A percentile compares a stretch with the other conserved stretches of the same genome.
These are phyloP conservation scores for Kazachstania taianensis DNA, from an alignment of 805 yeast species.

Conservation along the genomic window DNA sequence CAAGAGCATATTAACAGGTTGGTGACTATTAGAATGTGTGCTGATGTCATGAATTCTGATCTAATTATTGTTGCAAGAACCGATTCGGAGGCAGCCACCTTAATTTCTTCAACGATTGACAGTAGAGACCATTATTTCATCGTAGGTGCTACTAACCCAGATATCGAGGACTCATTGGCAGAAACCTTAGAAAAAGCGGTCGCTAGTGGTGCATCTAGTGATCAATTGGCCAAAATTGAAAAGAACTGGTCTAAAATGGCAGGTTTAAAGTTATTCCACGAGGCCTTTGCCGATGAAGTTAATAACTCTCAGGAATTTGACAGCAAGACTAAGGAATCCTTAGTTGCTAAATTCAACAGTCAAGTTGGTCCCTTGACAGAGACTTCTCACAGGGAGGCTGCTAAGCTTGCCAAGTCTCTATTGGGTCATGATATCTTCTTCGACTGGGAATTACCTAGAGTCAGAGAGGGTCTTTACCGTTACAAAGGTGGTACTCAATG, in stretches of 20 bases:
- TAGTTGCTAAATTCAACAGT: constrained; percentile 54
- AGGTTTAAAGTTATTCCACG: constrained; percentile 77
- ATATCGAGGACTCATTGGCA: constrained; percentile 49
- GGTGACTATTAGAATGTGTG: constrained; percentile 88
- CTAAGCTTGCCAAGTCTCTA: constrained; percentile 60
- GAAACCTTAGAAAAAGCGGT: constrained; percentile 79
- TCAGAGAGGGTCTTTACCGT: constrained; percentile 93
- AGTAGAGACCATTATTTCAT: constrained; percentile 89
- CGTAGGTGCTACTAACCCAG: constrained; percentile 84
- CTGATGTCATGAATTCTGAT: constrained; percentile 85
- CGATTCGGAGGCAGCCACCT: constrained; percentile 95
- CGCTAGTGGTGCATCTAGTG: constrained; percentile 59
- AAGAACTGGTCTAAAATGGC: constrained; percentile 75
- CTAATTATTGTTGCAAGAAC: constrained; percentile 88
- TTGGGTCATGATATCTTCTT: constrained; percentile 78
- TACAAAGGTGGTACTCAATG: constrained; percentile 95
- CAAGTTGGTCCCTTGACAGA: constrained; percentile 67
- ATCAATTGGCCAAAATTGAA: constrained; percentile 62
- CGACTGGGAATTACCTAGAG: constrained; percentile 93
- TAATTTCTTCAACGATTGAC: constrained; percentile 88
- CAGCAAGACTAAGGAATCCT: constrained; percentile 38
- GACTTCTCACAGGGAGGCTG: constrained; percentile 71
- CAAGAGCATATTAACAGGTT: constrained; percentile 95
- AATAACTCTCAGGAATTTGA: constrained; percentile 38
- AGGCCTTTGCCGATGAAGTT: constrained; percentile 82